Percentiles rank a stretch among this genome's conserved stretches.
These are phyloP conservation scores for Colletotrichum spaethianum DNA, from an alignment of 2,329 filamentous ascomycete species.

Conservation along the genomic window DNA sequence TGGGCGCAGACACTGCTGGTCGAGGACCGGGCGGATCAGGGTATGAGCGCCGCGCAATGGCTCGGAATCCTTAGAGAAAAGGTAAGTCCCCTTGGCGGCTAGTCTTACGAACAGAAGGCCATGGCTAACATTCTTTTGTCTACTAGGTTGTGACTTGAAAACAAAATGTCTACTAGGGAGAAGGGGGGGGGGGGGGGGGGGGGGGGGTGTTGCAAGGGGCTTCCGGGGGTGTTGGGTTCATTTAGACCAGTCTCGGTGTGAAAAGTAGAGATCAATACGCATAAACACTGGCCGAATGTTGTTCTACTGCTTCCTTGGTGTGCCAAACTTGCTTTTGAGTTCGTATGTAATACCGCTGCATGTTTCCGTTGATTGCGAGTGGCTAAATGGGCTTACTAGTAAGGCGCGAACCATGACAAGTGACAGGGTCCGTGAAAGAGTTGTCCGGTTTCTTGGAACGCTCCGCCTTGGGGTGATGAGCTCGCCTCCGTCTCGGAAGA, in stretches of 20 bases:
- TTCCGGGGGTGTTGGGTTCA: conserved; percentile 15
- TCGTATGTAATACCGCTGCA: background rate
- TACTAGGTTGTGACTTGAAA: conserved; percentile 26
- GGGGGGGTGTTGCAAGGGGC: background rate
- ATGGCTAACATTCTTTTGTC: conserved; percentile 8
- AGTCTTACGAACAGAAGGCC: background rate
- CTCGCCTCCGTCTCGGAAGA: conserved; percentile 8
- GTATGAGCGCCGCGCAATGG: conserved; percentile 93
- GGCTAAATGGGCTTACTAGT: background rate
- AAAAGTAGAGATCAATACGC: conserved; percentile 21
- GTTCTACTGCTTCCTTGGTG: background rate
- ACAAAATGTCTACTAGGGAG: conserved; percentile 30
- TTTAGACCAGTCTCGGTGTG: conserved; percentile 26
- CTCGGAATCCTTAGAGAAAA: conserved; percentile 94
- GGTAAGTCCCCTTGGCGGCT: conserved; percentile 66
- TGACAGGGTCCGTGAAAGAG: background rate
- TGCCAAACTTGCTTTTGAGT: background rate
- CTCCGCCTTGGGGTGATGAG: conserved; percentile 12
- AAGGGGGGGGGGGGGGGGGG: no score
- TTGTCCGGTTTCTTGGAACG: background rate
- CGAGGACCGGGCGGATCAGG: conserved; percentile 94
- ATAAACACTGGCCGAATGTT: conserved; percentile 2
- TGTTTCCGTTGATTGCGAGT: background rate
- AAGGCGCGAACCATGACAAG: background rate
- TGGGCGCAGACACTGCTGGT: conserved; percentile 98